phyloP scores from a whole-genome alignment of 345 rosid species.

The Punica granatum region DNA sequence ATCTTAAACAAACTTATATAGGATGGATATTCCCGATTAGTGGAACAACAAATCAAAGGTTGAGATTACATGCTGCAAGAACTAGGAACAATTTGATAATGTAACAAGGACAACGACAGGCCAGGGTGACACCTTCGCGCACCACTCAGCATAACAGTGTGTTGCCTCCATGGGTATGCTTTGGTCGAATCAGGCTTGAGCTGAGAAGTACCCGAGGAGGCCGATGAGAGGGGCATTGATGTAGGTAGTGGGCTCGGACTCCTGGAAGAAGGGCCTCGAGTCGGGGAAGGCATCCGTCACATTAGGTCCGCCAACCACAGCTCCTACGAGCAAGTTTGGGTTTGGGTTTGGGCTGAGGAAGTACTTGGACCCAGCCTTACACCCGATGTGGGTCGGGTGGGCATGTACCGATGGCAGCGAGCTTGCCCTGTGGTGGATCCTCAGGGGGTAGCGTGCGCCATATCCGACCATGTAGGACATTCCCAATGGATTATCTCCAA shows the following conservation, averaged over 20 bases:
- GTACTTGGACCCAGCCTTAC: constrained; percentile 64
- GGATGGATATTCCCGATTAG: too few relatives aligned
- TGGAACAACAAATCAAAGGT: not conserved
- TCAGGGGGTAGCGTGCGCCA: constrained; percentile 64
- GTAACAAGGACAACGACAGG: not conserved
- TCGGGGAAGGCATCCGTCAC: constrained; percentile 71
- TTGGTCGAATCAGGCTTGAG: constrained; percentile 34
- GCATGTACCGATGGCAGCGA: constrained; percentile 60
- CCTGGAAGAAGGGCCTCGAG: constrained; percentile 64
- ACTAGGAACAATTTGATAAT: not conserved
- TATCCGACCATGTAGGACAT: constrained; percentile 98
- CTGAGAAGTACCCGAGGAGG: constrained; percentile 66
- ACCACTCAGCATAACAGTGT: constrained; percentile 27
- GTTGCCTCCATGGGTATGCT: not conserved
- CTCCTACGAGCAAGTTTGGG: constrained; percentile 76
- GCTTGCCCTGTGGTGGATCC: constrained; percentile 92
- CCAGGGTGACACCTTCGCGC: constrained; percentile 57
- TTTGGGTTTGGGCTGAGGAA: constrained; percentile 59
- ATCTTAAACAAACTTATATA: too few relatives aligned
- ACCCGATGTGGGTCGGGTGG: constrained; percentile 57
- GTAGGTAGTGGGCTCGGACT: constrained; percentile 96
- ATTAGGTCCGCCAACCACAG: constrained; percentile 88
- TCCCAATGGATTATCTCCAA: constrained; percentile 80
- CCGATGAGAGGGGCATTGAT: constrained; percentile 96
- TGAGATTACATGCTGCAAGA: not conserved